Percentiles rank a stretch among this genome's conserved stretches.
Conservation (phyloP, 2,329 filamentous ascomycete species). For the Alternaria triticina region DNA sequence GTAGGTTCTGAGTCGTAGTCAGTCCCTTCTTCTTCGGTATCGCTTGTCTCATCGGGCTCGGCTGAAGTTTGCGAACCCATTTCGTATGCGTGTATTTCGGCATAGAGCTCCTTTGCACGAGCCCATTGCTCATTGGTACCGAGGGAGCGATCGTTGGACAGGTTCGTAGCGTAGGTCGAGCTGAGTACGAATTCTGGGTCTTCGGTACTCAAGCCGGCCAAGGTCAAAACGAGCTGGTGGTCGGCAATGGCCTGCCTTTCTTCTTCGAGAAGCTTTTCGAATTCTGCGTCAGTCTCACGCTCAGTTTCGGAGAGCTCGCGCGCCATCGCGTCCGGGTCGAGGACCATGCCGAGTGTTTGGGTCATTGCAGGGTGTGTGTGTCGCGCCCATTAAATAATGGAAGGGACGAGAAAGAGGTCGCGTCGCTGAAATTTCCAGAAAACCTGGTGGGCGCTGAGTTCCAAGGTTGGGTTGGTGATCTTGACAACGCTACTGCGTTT, state of each 20-base stretch:
- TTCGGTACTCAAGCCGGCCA: background rate
- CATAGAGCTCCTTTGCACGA: background rate
- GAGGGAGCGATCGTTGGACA: background rate
- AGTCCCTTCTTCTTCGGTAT: no score
- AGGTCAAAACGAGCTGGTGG: constrained; percentile 17
- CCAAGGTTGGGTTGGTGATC: background rate
- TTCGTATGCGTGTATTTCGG: background rate
- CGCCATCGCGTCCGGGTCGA: background rate
- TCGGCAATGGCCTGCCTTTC: constrained; percentile 20
- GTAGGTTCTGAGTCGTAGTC: background rate
- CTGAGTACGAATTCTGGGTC: background rate
- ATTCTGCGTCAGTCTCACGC: constrained; percentile 5
- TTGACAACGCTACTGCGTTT: background rate
- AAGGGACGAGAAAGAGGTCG: no score
- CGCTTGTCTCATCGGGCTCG: background rate
- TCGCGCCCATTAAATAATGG: no score
- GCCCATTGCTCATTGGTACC: background rate
- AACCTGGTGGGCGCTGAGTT: background rate
- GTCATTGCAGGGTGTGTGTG: background rate
- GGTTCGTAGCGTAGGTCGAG: constrained; percentile 5
- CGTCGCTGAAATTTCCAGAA: no score
- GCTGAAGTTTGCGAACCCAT: background rate
- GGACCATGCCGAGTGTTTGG: background rate
- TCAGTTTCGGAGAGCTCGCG: background rate
- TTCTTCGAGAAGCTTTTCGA: constrained; percentile 14